These are phyloP conservation scores for Nematodospora anomalae DNA, from an alignment of 1,139 yeast species.

Conservation along the genomic window DNA sequence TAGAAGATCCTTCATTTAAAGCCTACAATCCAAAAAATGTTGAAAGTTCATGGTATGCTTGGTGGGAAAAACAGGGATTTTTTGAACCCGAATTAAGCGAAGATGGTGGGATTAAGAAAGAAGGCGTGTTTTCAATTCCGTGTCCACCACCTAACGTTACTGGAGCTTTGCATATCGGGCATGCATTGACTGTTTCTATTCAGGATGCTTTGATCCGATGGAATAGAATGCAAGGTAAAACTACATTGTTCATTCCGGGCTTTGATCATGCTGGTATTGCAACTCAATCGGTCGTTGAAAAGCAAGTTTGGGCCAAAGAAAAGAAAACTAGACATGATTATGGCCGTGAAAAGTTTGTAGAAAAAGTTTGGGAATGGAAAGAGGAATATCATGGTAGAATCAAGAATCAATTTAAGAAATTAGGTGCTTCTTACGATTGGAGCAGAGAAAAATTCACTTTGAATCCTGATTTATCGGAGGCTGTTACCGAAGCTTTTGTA, in stretches of 20 bases:
- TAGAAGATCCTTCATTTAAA: slow-evolving; percentile 91
- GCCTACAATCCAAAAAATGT: slow-evolving; percentile 92
- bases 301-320: slow-evolving; percentile 87
- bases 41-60: slow-evolving; percentile 95
- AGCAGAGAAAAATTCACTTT: slow-evolving; percentile 89
- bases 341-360: slow-evolving; percentile 87
- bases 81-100: slow-evolving; percentile 83
- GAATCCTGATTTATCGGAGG: slow-evolving; percentile 71
- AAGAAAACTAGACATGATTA: slow-evolving; percentile 90
- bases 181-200: slow-evolving; percentile 91
- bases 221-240: slow-evolving; percentile 96
- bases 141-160: slow-evolving; percentile 99
- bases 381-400: slow-evolving; percentile 87
- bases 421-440: slow-evolving; percentile 99
- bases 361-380: slow-evolving; percentile 98
- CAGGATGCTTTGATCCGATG: slow-evolving; percentile 92
- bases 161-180: slow-evolving; percentile 98
- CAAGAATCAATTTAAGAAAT: slow-evolving; percentile 75
- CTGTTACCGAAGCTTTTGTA: slow-evolving; percentile 92
- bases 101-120: slow-evolving; percentile 75
- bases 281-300: slow-evolving; percentile 97
- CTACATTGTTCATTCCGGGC: slow-evolving; percentile 91
- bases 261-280: slow-evolving; percentile 99
- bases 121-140: slow-evolving; percentile 86
- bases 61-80: slow-evolving; percentile 92